Percentiles rank a stretch among this genome's conserved stretches.
phyloP scores from a whole-genome alignment of 352 stramenopile genomes.

The Phytophthora melonis region DNA sequence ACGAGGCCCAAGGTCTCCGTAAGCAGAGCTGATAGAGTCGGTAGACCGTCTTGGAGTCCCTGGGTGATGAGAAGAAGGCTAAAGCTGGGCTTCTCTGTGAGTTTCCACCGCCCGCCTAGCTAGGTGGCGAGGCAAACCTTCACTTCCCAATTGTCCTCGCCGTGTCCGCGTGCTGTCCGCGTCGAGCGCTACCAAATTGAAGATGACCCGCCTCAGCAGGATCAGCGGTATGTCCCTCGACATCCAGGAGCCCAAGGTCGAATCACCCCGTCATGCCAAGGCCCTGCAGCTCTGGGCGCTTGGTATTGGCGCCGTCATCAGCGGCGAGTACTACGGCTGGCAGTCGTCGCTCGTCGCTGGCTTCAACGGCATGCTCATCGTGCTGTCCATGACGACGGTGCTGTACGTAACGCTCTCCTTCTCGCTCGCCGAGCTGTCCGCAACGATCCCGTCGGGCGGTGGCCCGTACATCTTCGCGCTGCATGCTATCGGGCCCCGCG shows the following conservation, averaged over 20 bases:
- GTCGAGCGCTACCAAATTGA: neutral
- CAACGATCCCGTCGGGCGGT: conserved; percentile 58
- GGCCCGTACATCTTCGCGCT: conserved; percentile 73
- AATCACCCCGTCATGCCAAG: conserved; percentile 55
- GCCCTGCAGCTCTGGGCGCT: conserved; percentile 68
- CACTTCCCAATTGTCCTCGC: conserved; percentile 32
- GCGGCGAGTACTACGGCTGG: conserved; percentile 70
- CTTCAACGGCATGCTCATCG: conserved; percentile 67
- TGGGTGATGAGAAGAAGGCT: conserved; percentile 19
- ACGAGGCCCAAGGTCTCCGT: neutral
- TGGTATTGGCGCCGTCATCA: conserved; percentile 49
- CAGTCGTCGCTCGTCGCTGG: conserved; percentile 62
- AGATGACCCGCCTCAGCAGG: conserved; percentile 33
- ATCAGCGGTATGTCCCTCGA: conserved; percentile 35
- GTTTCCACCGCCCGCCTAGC: conserved; percentile 1
- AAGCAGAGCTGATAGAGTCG: neutral
- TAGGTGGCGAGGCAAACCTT: neutral
- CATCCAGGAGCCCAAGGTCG: conserved; percentile 29
- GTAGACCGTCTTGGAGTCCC: conserved; percentile 13
- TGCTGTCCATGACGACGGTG: conserved; percentile 62
- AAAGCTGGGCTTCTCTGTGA: conserved; percentile 2
- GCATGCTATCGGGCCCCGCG: conserved; percentile 56
- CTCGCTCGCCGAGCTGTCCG: conserved; percentile 72
- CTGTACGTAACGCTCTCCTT: conserved; percentile 71
- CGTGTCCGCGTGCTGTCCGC: neutral